A percentile compares a stretch with the other conserved stretches of the same genome.
Evolutionary conservation across 495 filamentous ascomycete species (phyloP).

Genomic region (Tuber umbilicatum): DNA sequence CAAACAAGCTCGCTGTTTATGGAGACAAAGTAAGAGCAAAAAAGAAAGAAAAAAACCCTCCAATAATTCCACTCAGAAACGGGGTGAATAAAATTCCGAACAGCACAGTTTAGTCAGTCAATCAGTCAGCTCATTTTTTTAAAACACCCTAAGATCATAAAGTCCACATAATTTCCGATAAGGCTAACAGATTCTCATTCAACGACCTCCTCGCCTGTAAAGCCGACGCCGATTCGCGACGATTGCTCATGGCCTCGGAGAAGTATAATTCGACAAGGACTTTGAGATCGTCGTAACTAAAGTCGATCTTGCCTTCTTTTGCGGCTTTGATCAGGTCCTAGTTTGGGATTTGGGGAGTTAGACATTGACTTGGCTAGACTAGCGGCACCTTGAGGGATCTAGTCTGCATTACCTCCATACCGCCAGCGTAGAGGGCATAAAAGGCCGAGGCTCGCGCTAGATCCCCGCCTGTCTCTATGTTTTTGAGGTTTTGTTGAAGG

Average conservation of each 20-base stretch:
- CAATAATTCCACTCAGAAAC: background rate
- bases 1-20: background rate
- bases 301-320: constrained; percentile 48
- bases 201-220: constrained; percentile 37
- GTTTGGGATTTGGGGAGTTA: background rate
- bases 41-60: background rate
- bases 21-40: background rate
- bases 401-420: constrained; percentile 50
- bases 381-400: background rate
- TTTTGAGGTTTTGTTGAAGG: constrained; percentile 89
- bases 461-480: constrained; percentile 67
- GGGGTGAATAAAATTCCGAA: background rate
- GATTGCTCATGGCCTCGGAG: constrained; percentile 53
- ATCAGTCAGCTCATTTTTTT: background rate
- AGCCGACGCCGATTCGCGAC: constrained; percentile 38
- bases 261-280: constrained; percentile 78
- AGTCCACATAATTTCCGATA: constrained; percentile 42
- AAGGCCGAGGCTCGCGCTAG: constrained; percentile 66
- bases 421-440: constrained; percentile 71
- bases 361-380: background rate
- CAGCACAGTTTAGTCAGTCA: background rate
- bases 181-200: constrained; percentile 37
- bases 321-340: constrained; percentile 36
- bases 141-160: constrained; percentile 11
- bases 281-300: constrained; percentile 78